A percentile compares a stretch with the other conserved stretches of the same genome.
phyloP scores from a whole-genome alignment of 148 eudicot species.

The Dianthus caryophyllus region DNA sequence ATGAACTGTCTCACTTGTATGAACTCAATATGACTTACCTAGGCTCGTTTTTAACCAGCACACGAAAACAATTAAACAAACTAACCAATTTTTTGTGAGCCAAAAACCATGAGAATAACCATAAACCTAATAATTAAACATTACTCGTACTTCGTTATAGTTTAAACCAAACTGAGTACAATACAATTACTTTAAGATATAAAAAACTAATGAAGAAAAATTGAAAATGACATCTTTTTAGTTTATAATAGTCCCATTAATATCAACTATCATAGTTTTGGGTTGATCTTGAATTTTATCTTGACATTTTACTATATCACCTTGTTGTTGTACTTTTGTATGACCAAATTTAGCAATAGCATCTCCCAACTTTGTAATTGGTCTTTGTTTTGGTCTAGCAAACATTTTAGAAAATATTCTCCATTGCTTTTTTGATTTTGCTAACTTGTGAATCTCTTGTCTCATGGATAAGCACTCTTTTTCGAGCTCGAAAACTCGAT shows the following conservation, averaged over 20 bases:
- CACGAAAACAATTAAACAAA: too few species aligned
- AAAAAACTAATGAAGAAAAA: not conserved
- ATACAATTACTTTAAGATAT: too few species aligned
- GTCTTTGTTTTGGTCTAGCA: slow-evolving; percentile 36
- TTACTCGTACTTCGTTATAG: too few species aligned
- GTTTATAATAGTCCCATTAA: not conserved
- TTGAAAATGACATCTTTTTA: not conserved
- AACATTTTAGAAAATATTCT: slow-evolving; percentile 43
- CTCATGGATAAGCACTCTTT: slow-evolving; percentile 58
- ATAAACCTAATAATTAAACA: too few species aligned
- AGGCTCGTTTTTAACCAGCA: too few species aligned
- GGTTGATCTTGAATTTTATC: slow-evolving; percentile 12
- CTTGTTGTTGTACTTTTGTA: slow-evolving; percentile 16
- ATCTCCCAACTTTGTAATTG: slow-evolving; percentile 16
- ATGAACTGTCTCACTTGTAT: too few species aligned
- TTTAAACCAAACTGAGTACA: too few species aligned
- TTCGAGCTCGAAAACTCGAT: slow-evolving; percentile 60
- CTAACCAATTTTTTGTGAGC: too few species aligned
- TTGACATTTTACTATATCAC: slow-evolving; percentile 21
- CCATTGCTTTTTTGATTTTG: slow-evolving; percentile 53
- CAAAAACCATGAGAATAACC: too few species aligned
- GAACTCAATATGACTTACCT: too few species aligned
- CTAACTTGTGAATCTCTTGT: slow-evolving; percentile 49
- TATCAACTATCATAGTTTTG: slow-evolving; percentile 10
- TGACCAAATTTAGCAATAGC: slow-evolving; percentile 25